Base-by-base conservation (phyloP, 1,139 yeast species). In the Saccharomyces hybrid region DNA sequence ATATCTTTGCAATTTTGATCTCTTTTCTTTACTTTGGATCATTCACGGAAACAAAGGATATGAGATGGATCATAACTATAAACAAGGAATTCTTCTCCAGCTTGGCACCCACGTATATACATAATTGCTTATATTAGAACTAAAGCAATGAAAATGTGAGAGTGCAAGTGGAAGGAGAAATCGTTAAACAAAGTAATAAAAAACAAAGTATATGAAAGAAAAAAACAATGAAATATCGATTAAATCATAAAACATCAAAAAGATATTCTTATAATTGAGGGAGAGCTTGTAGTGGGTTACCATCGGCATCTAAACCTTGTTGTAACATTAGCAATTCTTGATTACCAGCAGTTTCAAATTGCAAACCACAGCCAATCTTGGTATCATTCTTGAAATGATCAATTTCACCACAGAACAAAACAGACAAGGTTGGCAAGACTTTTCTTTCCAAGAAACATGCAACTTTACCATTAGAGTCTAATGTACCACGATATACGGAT, bases 401-500 rank as follows among this genome's bases (percentile, higher is more conserved):
- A 62, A 93, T 83, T 75, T 93, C 97, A 77, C 97, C 97, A 60
- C 90, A 84, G 78, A 93, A 90, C 67, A 89, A 77, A 57, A 93
- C 79, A 41, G 96, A 86, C 58, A 91, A 84, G 52, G 96, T 89
- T 67, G 98, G 98, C 68, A 91, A 79, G 56, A 95, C 84, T 73
- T 96, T 86, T 78, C 90, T 90, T 77, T 93, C 99, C 71, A 93
- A 78, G 77, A 89, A 84, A 64, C 93, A 89, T 57, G 88, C 80
- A 55, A 93, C 95, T 76, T 88, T 90, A 73, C 99, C 99, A 58
- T 80, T 78, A 54, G 96, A 83, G 75, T 91, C 97, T 60, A 93
- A 70, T 74, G 91, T 96, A 68, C 98, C 98, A 75, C 99, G 85
- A 82, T 89, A 90, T 55, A 89, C 86, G 57, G 96, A 86, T 75